Percentiles rank a stretch among this genome's conserved stretches.
These are phyloP conservation scores for Mortierella sp. DNA, from an alignment of 371 early-diverging fungal species.

Conservation along the genomic window DNA sequence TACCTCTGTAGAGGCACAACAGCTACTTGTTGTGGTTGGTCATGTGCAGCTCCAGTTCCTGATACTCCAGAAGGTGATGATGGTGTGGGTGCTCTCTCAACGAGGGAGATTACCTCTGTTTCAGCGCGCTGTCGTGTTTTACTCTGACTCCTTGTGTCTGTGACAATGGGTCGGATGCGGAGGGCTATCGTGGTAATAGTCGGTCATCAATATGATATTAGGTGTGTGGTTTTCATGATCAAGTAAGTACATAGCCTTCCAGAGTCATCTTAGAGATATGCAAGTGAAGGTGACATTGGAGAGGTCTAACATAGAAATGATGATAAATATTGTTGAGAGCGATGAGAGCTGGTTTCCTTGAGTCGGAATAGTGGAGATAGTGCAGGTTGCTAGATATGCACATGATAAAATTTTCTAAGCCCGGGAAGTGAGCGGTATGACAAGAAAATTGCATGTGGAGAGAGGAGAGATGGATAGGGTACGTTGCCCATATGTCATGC, in stretches of 20 bases:
- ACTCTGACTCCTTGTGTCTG: conserved; percentile 28
- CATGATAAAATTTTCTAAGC: conserved; percentile 1
- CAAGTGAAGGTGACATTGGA: no score
- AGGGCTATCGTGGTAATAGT: conserved; percentile 57
- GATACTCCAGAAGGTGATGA: conserved; percentile 37
- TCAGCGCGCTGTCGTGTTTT: conserved; percentile 52
- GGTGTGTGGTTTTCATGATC: not conserved
- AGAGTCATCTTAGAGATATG: not conserved
- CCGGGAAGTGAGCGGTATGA: not conserved
- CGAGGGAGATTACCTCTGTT: conserved; percentile 63
- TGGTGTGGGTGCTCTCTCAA: conserved; percentile 57
- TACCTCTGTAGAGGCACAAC: conserved; percentile 66
- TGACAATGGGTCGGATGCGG: conserved; percentile 66
- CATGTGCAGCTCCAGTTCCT: conserved; percentile 14
- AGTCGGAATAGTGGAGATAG: not conserved
- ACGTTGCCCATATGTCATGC: no score
- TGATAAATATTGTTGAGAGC: conserved; percentile 9
- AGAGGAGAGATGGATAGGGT: not conserved
- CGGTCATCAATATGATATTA: no score
- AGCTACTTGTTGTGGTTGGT: conserved; percentile 38
- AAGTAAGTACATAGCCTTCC: not conserved
- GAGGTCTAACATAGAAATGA: not conserved
- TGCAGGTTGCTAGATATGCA: not conserved
- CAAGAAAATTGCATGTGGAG: not conserved
- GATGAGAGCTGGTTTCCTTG: conserved; percentile 12